Conservation (phyloP, 495 filamentous ascomycete species). For the Tuber magnatum region DNA sequence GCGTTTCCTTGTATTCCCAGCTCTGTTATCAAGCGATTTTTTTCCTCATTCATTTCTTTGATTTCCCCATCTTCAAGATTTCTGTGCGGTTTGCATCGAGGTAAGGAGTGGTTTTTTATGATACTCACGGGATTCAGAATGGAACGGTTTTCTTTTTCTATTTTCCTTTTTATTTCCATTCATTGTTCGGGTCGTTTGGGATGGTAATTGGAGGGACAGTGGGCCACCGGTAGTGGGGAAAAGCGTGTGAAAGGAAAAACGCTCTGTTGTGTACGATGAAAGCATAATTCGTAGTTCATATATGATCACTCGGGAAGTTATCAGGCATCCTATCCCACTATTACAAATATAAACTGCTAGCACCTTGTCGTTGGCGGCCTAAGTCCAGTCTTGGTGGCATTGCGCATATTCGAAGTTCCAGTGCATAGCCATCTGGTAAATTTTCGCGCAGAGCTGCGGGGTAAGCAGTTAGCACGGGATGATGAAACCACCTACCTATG, state of each 20-base stretch:
- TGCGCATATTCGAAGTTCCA: neutral
- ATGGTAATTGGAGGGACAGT: neutral
- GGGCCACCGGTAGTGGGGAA: neutral
- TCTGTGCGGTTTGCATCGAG: neutral
- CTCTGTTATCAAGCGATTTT: neutral
- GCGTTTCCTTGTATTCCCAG: neutral
- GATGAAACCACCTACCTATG: neutral
- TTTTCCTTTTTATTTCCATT: neutral
- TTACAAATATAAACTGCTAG: neutral
- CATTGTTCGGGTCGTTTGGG: neutral
- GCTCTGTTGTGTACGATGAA: conserved; percentile 1
- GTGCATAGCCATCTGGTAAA: neutral
- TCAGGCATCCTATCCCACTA: neutral
- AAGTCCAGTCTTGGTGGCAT: neutral
- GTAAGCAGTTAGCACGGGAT: neutral
- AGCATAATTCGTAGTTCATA: conserved; percentile 1
- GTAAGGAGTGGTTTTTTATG: conserved; percentile 1
- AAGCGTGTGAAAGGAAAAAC: neutral
- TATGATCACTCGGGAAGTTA: neutral
- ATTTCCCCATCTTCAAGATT: conserved; percentile 3
- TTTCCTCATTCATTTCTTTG: neutral
- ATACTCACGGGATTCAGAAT: conserved; percentile 2
- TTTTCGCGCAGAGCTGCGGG: neutral
- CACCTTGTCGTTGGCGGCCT: neutral
- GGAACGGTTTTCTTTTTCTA: neutral